A percentile compares a stretch with the other conserved stretches of the same genome.
phyloP scores from a whole-genome alignment of 805 yeast species.

The Saturnispora halmiae region DNA sequence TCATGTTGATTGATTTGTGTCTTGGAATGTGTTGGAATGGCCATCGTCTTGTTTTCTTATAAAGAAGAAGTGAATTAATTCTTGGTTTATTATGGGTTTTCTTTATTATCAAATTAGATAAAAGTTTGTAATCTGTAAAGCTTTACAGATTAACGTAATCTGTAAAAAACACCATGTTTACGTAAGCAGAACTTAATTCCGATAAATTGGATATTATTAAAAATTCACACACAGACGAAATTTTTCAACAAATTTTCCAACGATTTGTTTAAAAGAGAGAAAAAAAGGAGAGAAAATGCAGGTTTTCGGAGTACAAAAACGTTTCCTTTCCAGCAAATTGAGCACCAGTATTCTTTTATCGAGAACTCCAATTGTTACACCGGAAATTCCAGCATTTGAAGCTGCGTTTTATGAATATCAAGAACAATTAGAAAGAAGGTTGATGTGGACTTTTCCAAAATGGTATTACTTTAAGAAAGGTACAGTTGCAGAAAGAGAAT shows the following conservation, averaged over 20 bases:
- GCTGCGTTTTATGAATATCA: conserved; percentile 72
- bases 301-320: background rate
- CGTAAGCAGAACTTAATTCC: background rate
- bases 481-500: conserved; percentile 77
- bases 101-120: too few species aligned
- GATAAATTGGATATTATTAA: too few species aligned
- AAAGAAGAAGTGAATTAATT: background rate
- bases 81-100: too few species aligned
- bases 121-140: too few species aligned
- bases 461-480: conserved; percentile 89
- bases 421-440: conserved; percentile 73
- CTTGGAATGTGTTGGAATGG: conserved; percentile 11
- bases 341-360: conserved; percentile 32
- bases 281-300: background rate
- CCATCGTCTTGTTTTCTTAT: conserved; percentile 5
- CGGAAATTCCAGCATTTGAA: conserved; percentile 66
- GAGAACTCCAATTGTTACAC: conserved; percentile 77
- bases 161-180: background rate
- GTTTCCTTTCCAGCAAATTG: background rate
- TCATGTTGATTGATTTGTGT: conserved; percentile 31
- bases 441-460: conserved; percentile 97
- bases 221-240: background rate
- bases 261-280: too few species aligned
- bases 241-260: background rate
- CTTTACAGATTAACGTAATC: too few species aligned